Evolutionary conservation across 805 yeast species (phyloP).

Genomic region (Ogataea angusta): DNA sequence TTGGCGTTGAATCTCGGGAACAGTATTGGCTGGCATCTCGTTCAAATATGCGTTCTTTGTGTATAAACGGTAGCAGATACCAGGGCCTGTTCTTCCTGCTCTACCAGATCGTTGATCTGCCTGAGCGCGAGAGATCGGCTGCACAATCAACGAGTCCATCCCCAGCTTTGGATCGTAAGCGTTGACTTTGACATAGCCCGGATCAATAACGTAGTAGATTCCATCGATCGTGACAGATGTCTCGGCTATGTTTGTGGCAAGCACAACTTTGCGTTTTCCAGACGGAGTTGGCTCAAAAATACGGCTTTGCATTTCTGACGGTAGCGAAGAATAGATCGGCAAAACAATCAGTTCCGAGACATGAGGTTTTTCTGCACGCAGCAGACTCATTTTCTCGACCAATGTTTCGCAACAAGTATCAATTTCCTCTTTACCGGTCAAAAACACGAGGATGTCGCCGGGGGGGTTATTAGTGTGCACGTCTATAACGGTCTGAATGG

Average conservation of each 20-base stretch:
- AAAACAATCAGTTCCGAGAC: conserved; percentile 67
- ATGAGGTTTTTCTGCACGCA: conserved; percentile 48
- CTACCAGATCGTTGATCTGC: conserved; percentile 95
- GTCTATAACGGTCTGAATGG: conserved; percentile 80
- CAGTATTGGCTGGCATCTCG: conserved; percentile 75
- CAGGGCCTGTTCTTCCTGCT: conserved; percentile 97
- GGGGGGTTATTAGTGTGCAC: conserved; percentile 75
- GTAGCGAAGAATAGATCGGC: conserved; percentile 89
- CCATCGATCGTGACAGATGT: conserved; percentile 97
- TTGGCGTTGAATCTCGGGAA: conserved; percentile 90
- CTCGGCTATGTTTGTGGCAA: conserved; percentile 97
- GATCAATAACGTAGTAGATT: conserved; percentile 85
- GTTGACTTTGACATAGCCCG: conserved; percentile 90
- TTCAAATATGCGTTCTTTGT: conserved; percentile 75
- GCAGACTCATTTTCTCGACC: conserved; percentile 55
- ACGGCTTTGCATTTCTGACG: conserved; percentile 82
- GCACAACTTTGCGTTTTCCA: conserved; percentile 80
- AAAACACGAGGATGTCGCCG: conserved; percentile 79
- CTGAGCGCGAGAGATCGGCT: conserved; percentile 91
- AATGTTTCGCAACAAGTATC: conserved; percentile 82
- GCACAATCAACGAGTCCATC: conserved; percentile 81
- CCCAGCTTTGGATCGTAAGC: conserved; percentile 86
- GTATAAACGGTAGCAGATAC: conserved; percentile 87
- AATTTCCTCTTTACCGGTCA: conserved; percentile 94
- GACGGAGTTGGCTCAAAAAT: conserved; percentile 88